Base-by-base conservation (phyloP, 345 rosid genomes). In the Lumnitzera littorea region DNA sequence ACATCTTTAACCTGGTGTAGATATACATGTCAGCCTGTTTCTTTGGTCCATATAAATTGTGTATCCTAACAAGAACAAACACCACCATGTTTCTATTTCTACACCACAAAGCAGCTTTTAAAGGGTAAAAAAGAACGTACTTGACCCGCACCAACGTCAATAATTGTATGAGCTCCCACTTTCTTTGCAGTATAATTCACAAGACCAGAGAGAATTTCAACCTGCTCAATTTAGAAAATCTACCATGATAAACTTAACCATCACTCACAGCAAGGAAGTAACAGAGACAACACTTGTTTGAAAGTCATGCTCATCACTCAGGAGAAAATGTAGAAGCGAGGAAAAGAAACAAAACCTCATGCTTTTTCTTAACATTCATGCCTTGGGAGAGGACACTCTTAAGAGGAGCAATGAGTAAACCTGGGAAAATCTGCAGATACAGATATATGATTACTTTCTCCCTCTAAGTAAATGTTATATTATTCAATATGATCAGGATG, bases 61-160 rank as follows among this genome's bases (percentile, higher is more conserved):
- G 31, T 27, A 27, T 27, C 31, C 31, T 36, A 9, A 36, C 43
- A 5, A 36, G 43, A 36, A 6, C 5, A 36, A 9, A 9, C 10
- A 36, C 9, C 43, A 36, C 5, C 43, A 36, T 36, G 43, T 36
- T 9, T 27, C 31, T 27, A 27, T 27, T 36, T 36, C 43, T 36
- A 36, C 43, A 9, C 43, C 43, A 36, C 43, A 36, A 0, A 36
- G 5, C 31, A 27, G 31, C 31, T 36, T 36, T 9, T 1, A 17
- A 14, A 58, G 7, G 25, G 48, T 43, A 25, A 57, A n/a, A 52
- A 62, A 3, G 10, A 2, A 8, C n/a, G 65, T 65, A 89, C 98
- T 91, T 87, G 96, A 68, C 98, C 98, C 65, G 96, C 82, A 65
- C 98, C 98, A 3, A 92, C 96, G 70, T 92, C 98, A 51, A 92